Evolutionary conservation across 2,329 filamentous ascomycete species (phyloP).

Genomic region (Calonectria ilicicola): DNA sequence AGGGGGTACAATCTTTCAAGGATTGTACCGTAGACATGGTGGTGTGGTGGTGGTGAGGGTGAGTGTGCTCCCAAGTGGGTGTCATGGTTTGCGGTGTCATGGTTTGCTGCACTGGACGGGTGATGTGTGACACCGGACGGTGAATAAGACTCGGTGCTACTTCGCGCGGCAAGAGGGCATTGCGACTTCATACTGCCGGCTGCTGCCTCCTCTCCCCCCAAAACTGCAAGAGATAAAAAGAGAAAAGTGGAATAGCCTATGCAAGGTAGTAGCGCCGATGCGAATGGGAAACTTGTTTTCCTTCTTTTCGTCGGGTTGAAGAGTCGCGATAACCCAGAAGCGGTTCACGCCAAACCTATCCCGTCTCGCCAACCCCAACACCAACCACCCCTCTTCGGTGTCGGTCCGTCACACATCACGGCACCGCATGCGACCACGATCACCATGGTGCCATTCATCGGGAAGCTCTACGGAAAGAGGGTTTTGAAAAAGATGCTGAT

Average conservation of each 20-base stretch:
- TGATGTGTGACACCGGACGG: background rate
- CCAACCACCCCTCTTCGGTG: background rate
- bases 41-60: conserved; percentile 3
- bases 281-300: conserved; percentile 7
- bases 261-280: conserved; percentile 9
- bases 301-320: background rate
- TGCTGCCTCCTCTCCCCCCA: too few species aligned
- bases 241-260: background rate
- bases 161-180: background rate
- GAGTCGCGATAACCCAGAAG: background rate
- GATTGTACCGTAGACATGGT: too few species aligned
- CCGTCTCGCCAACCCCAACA: background rate
- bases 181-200: background rate
- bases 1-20: too few species aligned
- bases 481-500: background rate
- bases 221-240: background rate
- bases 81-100: background rate
- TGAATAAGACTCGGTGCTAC: conserved; percentile 19
- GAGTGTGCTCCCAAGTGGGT: conserved; percentile 2
- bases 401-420: conserved; percentile 5
- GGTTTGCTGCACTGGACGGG: background rate
- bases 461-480: background rate
- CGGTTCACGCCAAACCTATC: conserved; percentile 3
- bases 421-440: conserved; percentile 10
- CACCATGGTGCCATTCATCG: conserved; percentile 4